Base-by-base conservation (phyloP, 139 green algal genomes). In the Desmodesmus armatus region DNA sequence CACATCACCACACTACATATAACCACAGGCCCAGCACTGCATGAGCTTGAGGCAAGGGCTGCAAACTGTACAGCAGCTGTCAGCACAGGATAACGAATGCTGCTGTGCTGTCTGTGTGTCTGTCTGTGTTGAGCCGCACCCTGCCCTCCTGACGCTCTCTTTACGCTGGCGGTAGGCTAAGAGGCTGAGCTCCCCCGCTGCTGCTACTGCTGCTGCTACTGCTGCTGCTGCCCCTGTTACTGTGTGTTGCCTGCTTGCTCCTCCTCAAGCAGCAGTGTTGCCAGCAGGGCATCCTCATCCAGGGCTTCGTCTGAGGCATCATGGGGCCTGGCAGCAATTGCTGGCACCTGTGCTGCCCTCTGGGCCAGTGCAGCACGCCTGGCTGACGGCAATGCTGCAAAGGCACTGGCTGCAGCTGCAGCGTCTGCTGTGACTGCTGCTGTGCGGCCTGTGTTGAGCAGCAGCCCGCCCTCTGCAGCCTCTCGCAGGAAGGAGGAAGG, bases 341-440 rank as follows among this genome's bases (percentile, higher is more conserved):
- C 84, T 29, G 67, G 69, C 41, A 63, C 25, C 23, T 53, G 70
- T 49, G 81, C 33, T 21, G 29, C 70, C 0, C 51, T 27, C 49
- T 44, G 43, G 0, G 63, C 62, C 19, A 37, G 7, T 37, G 78
- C 78, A n/a, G n/a, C n/a, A n/a, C n/a, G n/a, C n/a, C n/a, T n/a
- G n/a, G n/a, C n/a, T 39, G 71, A 75, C 29, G 82, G 75, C 39
- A 93, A 71, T 9, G 81, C 87, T 35, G 89, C 85, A 49, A 95
- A 87, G 65, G 91, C 92, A 27, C 84, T 74, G 6, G 83, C 82
- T 76, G 94, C 92, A 2, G 25, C 5, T 19, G 74, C 86, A n/a
- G 91, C 87, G 53, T 92, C 90, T 43, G 91, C 92, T n/a, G 89
- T 89, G 21, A 91, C 72, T 27, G 95, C 77, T 21, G 87, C 93